Percentiles rank a stretch among this genome's conserved stretches.
phyloP scores from a whole-genome alignment of 257 asterid genomes.

The Nicotiana undulata region DNA sequence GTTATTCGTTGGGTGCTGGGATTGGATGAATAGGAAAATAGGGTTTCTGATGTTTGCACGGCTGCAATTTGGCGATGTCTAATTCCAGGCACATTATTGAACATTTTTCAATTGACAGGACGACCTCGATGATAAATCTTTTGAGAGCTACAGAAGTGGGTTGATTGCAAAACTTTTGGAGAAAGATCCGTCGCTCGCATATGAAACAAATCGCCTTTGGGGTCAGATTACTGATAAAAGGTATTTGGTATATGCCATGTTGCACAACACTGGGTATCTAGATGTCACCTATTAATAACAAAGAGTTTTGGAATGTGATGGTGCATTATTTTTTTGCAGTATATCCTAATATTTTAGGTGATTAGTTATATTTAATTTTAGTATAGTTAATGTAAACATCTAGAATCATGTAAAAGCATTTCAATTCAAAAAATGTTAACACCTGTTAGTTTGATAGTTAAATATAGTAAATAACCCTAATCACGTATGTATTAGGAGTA shows the following conservation, averaged over 20 bases:
- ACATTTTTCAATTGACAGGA: constrained; percentile 39
- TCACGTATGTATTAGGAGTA: too few relatives aligned
- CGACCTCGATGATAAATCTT: constrained; percentile 61
- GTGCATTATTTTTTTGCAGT: not conserved
- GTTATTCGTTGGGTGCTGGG: too few relatives aligned
- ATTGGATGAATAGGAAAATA: not conserved
- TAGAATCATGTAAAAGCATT: not conserved
- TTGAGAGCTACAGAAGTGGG: constrained; percentile 72
- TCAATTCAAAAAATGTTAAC: too few relatives aligned
- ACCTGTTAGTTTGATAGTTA: too few relatives aligned
- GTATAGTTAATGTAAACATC: not conserved
- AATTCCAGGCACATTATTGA: constrained; percentile 11
- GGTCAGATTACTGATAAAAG: constrained; percentile 87
- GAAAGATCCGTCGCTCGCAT: constrained; percentile 89
- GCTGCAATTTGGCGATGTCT: not conserved
- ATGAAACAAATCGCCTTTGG: constrained; percentile 84
- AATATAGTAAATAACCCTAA: too few relatives aligned
- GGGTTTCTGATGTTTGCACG: not conserved
- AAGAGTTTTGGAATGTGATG: not conserved
- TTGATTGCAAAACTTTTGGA: constrained; percentile 78
- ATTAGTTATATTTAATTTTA: not conserved
- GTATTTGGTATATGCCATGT: constrained; percentile 28
- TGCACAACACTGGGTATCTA: not conserved
- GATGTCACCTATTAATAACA: not conserved
- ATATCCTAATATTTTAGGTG: not conserved